These are phyloP conservation scores for Penicillium salamii DNA, from an alignment of 495 filamentous ascomycete species.

Conservation along the genomic window DNA sequence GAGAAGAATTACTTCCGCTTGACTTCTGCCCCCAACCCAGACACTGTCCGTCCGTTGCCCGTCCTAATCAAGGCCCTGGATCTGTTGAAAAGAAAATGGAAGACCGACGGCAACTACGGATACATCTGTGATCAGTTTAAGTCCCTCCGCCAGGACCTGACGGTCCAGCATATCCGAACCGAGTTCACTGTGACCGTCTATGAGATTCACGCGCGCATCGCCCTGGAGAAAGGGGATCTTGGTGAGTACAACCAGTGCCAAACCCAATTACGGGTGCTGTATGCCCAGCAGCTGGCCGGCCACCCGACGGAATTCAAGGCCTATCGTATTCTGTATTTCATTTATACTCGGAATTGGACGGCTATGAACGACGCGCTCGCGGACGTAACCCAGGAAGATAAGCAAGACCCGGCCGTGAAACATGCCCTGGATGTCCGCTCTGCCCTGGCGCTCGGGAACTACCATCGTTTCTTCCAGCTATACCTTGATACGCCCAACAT, in stretches of 20 bases:
- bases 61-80: slow-evolving; percentile 82
- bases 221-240: slow-evolving; percentile 96
- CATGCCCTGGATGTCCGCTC: slow-evolving; percentile 92
- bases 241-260: slow-evolving; percentile 99
- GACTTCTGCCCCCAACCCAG: slow-evolving; percentile 81
- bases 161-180: slow-evolving; percentile 93
- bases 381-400: slow-evolving; percentile 97
- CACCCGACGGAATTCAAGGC: slow-evolving; percentile 96
- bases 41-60: slow-evolving; percentile 79
- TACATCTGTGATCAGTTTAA: slow-evolving; percentile 99
- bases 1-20: slow-evolving; percentile 95
- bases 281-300: slow-evolving; percentile 80
- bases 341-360: slow-evolving; percentile 97
- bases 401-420: slow-evolving; percentile 75
- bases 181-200: slow-evolving; percentile 95
- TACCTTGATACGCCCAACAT: slow-evolving; percentile 95
- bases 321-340: slow-evolving; percentile 99
- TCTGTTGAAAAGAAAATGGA: slow-evolving; percentile 91
- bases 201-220: slow-evolving; percentile 96
- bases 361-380: slow-evolving; percentile 96
- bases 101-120: slow-evolving; percentile 84
- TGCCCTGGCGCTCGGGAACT: slow-evolving; percentile 88
- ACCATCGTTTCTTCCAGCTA: slow-evolving; percentile 93
- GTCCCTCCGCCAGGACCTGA: slow-evolving; percentile 95
- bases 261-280: slow-evolving; percentile 90